Evolutionary conservation across 2,329 filamentous ascomycete species (phyloP), one percentile per base, ranked within the genome.

Genomic region (Drechslera avenae): DNA sequence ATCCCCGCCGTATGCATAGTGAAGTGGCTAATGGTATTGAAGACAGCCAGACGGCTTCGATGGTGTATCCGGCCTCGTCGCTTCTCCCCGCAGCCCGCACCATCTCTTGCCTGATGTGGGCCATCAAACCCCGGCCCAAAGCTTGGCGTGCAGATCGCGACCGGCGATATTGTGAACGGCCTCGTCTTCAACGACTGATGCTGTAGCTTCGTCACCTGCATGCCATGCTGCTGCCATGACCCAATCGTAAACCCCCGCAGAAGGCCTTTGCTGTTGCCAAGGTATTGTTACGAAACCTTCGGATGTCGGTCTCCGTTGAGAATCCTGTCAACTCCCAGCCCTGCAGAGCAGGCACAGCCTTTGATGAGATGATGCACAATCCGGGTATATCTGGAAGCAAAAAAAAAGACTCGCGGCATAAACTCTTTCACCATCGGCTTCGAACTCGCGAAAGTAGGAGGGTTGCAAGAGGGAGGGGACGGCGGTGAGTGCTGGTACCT

Each of bases 81-180:
- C 31, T 23, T 17, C 39, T 47, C 52, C 52, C 47, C 52, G 52
- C 39, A 44, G 26, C 26, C 14, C 30, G 30, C 44, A 48, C 49
- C 32, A 47, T 42, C 33, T 43, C 28, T 36, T 51, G 13, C 34
- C 48, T 42, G 35, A 50, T 31, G 46, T 45, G 39, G 34, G 33
- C 12, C 35, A 10, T 30, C 28, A 18, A 36, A 32, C 23, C 34
- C 13, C 43, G 44, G 34, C 33, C 21, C 32, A 17, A 34, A 36
- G 36, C 54, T 57, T 57, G 51, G 54, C 51, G 54, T 23, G 46
- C 47, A 44, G 45, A 52, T 44, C 32, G 14, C 43, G 23, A 31
- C 23, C 42, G 17, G 32, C 32, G 37, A 9, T 28, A 39, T 23
- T n/a, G 26, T 19, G 36, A 10, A 39, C 30, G 30, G 39, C 46